Percentiles rank a stretch among this genome's conserved stretches.
These are phyloP conservation scores for Hondaea fermentalgiana DNA, from an alignment of 108 stramenopile species.

Conservation along the genomic window DNA sequence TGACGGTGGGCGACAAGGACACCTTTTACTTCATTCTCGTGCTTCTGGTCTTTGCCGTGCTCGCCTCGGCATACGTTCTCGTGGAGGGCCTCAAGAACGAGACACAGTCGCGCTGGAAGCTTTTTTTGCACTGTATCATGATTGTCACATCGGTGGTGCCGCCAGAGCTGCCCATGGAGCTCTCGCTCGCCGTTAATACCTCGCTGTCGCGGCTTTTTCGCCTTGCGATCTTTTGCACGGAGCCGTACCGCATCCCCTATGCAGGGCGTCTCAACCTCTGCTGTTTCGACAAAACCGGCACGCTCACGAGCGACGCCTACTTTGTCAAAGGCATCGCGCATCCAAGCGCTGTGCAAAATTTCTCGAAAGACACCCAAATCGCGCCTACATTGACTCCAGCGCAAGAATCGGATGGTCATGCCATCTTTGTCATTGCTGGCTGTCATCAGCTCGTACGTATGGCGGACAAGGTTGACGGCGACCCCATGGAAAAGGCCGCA, in stretches of 20 bases:
- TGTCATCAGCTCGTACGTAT: slow-evolving; percentile 73
- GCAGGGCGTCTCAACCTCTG: slow-evolving; percentile 82
- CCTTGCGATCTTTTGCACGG: slow-evolving; percentile 79
- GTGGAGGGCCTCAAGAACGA: slow-evolving; percentile 66
- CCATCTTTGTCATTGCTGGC: slow-evolving; percentile 66
- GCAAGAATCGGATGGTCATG: slow-evolving; percentile 25
- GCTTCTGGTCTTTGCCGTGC: slow-evolving; percentile 73
- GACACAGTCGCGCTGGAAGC: slow-evolving; percentile 64
- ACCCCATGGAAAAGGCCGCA: slow-evolving; percentile 85
- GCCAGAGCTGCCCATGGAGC: slow-evolving; percentile 93
- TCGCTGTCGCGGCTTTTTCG: slow-evolving; percentile 66
- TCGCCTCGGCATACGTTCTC: slow-evolving; percentile 69
- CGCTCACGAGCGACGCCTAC: slow-evolving; percentile 85
- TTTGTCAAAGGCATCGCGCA: slow-evolving; percentile 64
- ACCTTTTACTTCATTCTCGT: slow-evolving; percentile 75
- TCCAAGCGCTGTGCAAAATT: neutral
- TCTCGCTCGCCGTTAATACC: slow-evolving; percentile 84
- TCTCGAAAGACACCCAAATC: neutral
- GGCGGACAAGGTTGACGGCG: slow-evolving; percentile 58
- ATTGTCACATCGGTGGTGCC: slow-evolving; percentile 89
- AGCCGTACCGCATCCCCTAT: slow-evolving; percentile 86
- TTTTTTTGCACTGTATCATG: slow-evolving; percentile 86
- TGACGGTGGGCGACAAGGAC: slow-evolving; percentile 65
- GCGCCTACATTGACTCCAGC: neutral
- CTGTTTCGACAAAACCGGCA: slow-evolving; percentile 96